Conservation (phyloP, 192 early-diverging fungal species). For the Coemansia sp. region DNA sequence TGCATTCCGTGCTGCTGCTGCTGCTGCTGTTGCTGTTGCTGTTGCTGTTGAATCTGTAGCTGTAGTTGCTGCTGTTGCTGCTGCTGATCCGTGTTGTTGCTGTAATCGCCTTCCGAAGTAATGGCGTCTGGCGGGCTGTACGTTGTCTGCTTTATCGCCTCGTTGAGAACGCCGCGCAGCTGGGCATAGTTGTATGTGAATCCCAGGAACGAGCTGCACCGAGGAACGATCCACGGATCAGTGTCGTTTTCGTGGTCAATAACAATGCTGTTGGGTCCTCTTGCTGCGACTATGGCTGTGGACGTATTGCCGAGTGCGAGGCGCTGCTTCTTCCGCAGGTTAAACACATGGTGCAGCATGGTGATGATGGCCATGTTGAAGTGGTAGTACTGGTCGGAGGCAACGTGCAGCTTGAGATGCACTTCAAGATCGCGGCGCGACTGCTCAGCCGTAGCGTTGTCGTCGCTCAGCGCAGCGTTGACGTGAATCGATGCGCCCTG, state of each 20-base stretch:
- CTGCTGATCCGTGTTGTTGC: not conserved
- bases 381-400: conserved; percentile 54
- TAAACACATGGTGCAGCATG: conserved; percentile 53
- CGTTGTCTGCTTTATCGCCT: conserved; percentile 51
- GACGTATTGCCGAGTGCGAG: conserved; percentile 13
- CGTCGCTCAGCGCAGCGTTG: conserved; percentile 39
- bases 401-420: conserved; percentile 49
- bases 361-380: conserved; percentile 57
- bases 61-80: not conserved
- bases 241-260: conserved; percentile 36
- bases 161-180: conserved; percentile 47
- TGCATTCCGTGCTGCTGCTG: not conserved
- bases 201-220: conserved; percentile 50
- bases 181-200: conserved; percentile 48
- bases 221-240: conserved; percentile 55
- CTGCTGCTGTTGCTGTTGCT: not conserved
- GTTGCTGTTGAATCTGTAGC: not conserved
- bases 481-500: conserved; percentile 54
- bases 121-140: conserved; percentile 44
- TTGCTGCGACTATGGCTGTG: not conserved
- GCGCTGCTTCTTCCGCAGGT: conserved; percentile 48
- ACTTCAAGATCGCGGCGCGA: conserved; percentile 51
- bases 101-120: conserved; percentile 8
- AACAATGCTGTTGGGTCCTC: conserved; percentile 7
- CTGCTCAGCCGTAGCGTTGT: conserved; percentile 39